Base-by-base conservation (phyloP, 2,329 filamentous ascomycete species). In the Sclerotinia sclerotiorum region DNA sequence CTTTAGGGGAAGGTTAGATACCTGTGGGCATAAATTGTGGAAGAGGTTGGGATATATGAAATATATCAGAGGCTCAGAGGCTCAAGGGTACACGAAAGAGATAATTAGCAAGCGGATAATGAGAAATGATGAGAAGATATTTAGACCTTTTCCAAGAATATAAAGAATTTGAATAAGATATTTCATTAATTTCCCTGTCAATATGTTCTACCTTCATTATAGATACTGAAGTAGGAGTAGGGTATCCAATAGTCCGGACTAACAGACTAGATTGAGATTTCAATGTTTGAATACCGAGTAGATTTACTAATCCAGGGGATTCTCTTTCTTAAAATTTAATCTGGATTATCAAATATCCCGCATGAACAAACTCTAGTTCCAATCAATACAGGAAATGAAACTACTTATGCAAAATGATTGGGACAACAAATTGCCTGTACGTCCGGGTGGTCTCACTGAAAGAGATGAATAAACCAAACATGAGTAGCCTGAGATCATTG, bases 251-350 rank as follows among this genome's bases (percentile, higher is more conserved):
- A 24, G 15, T 51, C 24, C 7, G 24, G 11, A 54, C 52, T 17
- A 65, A 46, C 19, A 54, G 8, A n/a, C n/a, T 15, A 10, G n/a
- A 21, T 27, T 32, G 27, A 32, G 49, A 21, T 24, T 57, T 42
- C 80, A 81, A 79, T 57, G n/a, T 75, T 72, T 10, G 78, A n/a
- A n/a, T n/a, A n/a, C n/a, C n/a, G 17, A 8, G 1, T 35, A 8
- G 35, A 42, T 39, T 13, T 11, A 39, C 2, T 10, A 39, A 39
- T 13, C 10, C 35, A 13, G 10, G 13, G 35, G 11, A 13, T 6
- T 39, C 35, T 39, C 35, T 39, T 3, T 6, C 0, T 39, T 2
- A 13, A 13, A 39, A 10, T 39, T 10, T 10, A 39, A 39, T 39
- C 35, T 10, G 11, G 2, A 39, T 1, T 3, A 39, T 39, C 1